Evolutionary conservation across 352 stramenopile species (phyloP).

Genomic region (Phytophthora boehmeriae): DNA sequence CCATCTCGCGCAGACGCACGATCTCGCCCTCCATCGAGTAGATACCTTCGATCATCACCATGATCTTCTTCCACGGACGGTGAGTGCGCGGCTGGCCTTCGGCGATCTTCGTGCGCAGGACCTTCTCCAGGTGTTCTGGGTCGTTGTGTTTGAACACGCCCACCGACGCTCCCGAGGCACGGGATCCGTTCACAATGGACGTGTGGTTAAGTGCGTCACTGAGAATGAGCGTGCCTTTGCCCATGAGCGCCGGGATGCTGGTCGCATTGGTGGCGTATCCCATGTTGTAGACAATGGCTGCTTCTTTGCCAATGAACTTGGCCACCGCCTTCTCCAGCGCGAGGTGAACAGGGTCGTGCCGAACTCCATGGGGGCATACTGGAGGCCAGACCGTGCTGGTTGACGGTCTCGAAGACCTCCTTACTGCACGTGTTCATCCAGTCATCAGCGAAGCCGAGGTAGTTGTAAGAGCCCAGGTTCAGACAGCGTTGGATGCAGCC

Average conservation of each 20-base stretch:
- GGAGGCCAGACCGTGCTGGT: slow-evolving; percentile 86
- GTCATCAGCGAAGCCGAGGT: slow-evolving; percentile 99
- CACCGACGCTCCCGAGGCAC: slow-evolving; percentile 92
- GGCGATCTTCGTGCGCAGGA: slow-evolving; percentile 79
- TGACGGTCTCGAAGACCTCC: slow-evolving; percentile 89
- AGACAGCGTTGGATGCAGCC: slow-evolving; percentile 85
- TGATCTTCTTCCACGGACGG: slow-evolving; percentile 97
- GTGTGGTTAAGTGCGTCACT: slow-evolving; percentile 99
- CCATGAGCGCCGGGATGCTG: slow-evolving; percentile 96
- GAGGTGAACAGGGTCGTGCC: slow-evolving; percentile 91
- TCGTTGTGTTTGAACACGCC: slow-evolving; percentile 98
- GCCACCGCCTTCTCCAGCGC: slow-evolving; percentile 94
- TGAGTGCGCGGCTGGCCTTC: slow-evolving; percentile 92
- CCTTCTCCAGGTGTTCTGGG: slow-evolving; percentile 90
- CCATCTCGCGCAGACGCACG: slow-evolving; percentile 92
- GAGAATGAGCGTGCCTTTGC: slow-evolving; percentile 94
- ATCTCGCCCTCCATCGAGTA: slow-evolving; percentile 99
- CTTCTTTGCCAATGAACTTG: slow-evolving; percentile 96
- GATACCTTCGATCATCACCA: slow-evolving; percentile 97
- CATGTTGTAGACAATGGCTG: slow-evolving; percentile 98
- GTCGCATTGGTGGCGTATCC: slow-evolving; percentile 99
- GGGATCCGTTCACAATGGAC: slow-evolving; percentile 97
- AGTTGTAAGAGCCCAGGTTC: slow-evolving; percentile 99
- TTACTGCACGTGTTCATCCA: slow-evolving; percentile 96
- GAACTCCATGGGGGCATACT: slow-evolving; percentile 79